These are phyloP conservation scores for Crepidotus variabilis DNA, from an alignment of 768 basidiomycete species.

Conservation along the genomic window DNA sequence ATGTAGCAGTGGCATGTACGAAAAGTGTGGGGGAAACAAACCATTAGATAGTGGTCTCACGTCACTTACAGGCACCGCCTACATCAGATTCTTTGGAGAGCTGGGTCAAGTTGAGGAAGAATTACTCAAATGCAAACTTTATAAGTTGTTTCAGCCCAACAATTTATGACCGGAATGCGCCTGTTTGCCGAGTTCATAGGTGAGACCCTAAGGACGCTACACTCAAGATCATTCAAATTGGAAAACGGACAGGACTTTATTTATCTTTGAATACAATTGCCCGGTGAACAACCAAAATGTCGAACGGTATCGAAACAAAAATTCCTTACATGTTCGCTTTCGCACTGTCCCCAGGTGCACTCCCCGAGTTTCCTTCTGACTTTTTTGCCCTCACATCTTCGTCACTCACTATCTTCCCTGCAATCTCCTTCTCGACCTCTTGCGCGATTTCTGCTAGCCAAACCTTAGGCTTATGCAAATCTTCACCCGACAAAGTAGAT, in stretches of 20 bases:
- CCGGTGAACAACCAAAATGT: no score
- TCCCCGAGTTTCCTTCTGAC: slow-evolving; percentile 19
- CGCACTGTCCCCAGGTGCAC: not conserved
- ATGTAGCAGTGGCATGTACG: not conserved
- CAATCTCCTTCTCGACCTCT: slow-evolving; percentile 58
- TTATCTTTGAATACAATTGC: no score
- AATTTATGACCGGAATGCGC: no score
- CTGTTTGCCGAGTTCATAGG: no score
- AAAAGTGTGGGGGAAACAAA: not conserved
- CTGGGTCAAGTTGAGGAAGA: no score
- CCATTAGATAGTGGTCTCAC: no score
- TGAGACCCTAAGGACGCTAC: no score
- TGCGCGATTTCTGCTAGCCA: slow-evolving; percentile 52
- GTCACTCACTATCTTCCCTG: slow-evolving; percentile 58
- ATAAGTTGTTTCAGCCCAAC: no score
- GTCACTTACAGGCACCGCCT: not conserved
- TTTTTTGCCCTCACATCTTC: slow-evolving; percentile 59
- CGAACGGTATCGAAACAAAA: no score
- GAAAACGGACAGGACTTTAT: no score
- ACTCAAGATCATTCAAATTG: no score
- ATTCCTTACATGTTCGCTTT: not conserved
- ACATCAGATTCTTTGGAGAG: not conserved
- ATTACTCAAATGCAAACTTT: no score
- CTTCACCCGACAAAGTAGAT: slow-evolving; percentile 43
- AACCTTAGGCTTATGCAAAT: slow-evolving; percentile 24